phyloP scores from a whole-genome alignment of 208 protist species.

The Leishmania mexicana region DNA sequence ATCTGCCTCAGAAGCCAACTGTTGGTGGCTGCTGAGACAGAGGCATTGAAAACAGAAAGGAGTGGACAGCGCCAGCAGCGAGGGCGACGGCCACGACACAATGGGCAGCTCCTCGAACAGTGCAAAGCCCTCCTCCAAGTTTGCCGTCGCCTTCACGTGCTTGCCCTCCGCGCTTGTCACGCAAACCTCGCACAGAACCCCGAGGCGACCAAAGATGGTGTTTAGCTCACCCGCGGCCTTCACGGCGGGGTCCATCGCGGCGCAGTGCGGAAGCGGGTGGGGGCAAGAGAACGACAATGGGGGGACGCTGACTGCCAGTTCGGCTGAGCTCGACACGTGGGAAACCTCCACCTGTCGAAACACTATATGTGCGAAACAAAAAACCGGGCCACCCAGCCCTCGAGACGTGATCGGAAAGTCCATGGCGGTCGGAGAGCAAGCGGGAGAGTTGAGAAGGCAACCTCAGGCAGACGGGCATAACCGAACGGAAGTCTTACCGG shows the following conservation, averaged over 20 bases:
- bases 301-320: background rate
- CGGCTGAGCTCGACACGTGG: background rate
- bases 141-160: conserved; percentile 55
- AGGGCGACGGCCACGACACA: conserved; percentile 65
- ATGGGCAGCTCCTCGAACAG: conserved; percentile 81
- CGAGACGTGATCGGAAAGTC: background rate
- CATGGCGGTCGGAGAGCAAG: background rate
- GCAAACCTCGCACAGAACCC: conserved; percentile 56
- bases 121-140: conserved; percentile 37
- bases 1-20: background rate
- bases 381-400: background rate
- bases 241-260: conserved; percentile 56
- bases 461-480: background rate
- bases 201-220: conserved; percentile 52
- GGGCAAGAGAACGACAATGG: conserved; percentile 15
- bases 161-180: conserved; percentile 58
- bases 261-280: background rate
- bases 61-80: conserved; percentile 34
- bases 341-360: background rate
- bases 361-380: background rate
- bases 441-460: background rate
- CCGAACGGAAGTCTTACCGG: background rate
- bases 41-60: conserved; percentile 80
- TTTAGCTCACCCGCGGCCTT: conserved; percentile 59
- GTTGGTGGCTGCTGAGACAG: conserved; percentile 28